Conservation (phyloP, 2,329 filamentous ascomycete genomes). For the Aureobasidium zeae region DNA sequence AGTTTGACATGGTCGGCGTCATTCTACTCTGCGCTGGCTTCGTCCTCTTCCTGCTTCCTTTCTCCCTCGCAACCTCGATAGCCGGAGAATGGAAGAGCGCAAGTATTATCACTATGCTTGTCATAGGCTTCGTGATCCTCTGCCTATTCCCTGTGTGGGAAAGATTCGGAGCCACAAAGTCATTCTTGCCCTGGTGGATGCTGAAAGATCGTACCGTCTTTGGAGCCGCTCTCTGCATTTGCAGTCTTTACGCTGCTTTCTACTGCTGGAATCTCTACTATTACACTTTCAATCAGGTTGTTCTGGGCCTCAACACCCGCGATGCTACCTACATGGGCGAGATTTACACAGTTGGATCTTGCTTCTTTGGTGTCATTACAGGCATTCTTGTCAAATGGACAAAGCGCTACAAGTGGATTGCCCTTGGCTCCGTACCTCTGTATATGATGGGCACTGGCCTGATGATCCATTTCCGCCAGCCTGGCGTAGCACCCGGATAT, state of each 20-base stretch:
- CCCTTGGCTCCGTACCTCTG: conserved; percentile 25
- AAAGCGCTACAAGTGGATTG: conserved; percentile 42
- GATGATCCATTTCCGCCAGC: conserved; percentile 30
- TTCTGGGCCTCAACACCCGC: background rate
- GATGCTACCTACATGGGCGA: conserved; percentile 18
- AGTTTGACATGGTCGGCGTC: conserved; percentile 21
- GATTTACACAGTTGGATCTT: conserved; percentile 32
- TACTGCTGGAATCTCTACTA: conserved; percentile 35
- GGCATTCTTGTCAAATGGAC: conserved; percentile 40
- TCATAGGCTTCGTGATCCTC: conserved; percentile 25
- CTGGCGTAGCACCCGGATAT: conserved; percentile 38
- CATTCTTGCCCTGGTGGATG: conserved; percentile 48
- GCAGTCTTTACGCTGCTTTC: conserved; percentile 39
- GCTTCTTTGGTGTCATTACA: conserved; percentile 37
- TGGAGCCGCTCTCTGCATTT: conserved; percentile 36
- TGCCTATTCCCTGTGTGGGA: conserved; percentile 49
- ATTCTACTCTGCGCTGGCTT: conserved; percentile 22
- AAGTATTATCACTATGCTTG: conserved; percentile 26
- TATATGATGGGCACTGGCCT: conserved; percentile 28
- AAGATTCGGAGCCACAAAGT: conserved; percentile 45
- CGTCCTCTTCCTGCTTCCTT: conserved; percentile 19
- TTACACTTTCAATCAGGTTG: conserved; percentile 20
- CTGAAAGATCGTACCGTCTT: conserved; percentile 43
- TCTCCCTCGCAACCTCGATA: conserved; percentile 19
- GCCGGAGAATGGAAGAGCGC: conserved; percentile 17